These are phyloP conservation scores for Lichenothelia convexa DNA, from an alignment of 495 filamentous ascomycete species.

Conservation along the genomic window DNA sequence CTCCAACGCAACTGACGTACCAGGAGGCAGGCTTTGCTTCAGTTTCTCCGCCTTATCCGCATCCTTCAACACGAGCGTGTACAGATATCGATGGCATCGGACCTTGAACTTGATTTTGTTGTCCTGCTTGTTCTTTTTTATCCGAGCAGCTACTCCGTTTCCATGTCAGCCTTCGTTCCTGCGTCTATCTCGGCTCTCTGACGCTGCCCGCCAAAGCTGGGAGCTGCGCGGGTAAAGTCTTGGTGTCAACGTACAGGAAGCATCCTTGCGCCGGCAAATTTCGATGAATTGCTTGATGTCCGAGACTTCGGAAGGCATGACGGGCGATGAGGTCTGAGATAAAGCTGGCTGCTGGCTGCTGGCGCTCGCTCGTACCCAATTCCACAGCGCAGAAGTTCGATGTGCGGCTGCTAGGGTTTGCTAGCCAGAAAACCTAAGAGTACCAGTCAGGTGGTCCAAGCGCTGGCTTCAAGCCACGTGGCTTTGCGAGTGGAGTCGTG, in stretches of 20 bases:
- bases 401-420: too few relatives aligned
- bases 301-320: constrained; percentile 92
- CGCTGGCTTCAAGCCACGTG: too few relatives aligned
- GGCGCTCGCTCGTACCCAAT: too few relatives aligned
- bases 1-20: constrained; percentile 35
- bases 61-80: constrained; percentile 93
- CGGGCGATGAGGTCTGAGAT: constrained; percentile 28
- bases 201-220: too few relatives aligned
- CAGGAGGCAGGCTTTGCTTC: constrained; percentile 92
- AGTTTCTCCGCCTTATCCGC: constrained; percentile 99
- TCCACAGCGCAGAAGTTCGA: too few relatives aligned
- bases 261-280: constrained; percentile 97
- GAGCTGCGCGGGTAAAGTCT: too few relatives aligned
- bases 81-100: constrained; percentile 82
- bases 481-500: too few relatives aligned
- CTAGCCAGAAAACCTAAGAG: too few relatives aligned
- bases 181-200: constrained; percentile 4
- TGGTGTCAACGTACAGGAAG: constrained; percentile 52
- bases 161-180: background rate
- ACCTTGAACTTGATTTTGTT: constrained; percentile 99
- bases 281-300: constrained; percentile 99
- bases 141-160: constrained; percentile 58
- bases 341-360: constrained; percentile 4
- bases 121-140: constrained; percentile 83
- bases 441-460: too few relatives aligned